Evolutionary conservation across 306 rosid species (phyloP).

Genomic region (Dalbergia cultrata): DNA sequence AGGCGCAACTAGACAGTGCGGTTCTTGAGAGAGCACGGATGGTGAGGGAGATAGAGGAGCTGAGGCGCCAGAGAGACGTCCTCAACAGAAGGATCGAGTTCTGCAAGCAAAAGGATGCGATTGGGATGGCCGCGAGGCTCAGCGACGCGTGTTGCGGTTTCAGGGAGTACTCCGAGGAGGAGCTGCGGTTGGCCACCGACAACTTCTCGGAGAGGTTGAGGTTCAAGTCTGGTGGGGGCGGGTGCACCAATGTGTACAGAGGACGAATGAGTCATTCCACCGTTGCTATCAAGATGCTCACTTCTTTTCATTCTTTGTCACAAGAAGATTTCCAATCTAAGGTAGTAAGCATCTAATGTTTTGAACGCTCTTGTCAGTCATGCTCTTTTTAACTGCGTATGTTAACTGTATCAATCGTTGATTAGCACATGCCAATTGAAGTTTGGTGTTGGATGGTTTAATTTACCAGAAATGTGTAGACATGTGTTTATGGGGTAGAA

Average conservation of each 20-base stretch:
- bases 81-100: constrained; percentile 74
- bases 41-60: constrained; percentile 62
- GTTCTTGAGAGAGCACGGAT: constrained; percentile 52
- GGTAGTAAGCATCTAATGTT: constrained; percentile 45
- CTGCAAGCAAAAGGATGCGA: constrained; percentile 77
- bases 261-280: constrained; percentile 70
- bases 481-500: not conserved
- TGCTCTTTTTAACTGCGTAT: too few species aligned
- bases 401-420: too few species aligned
- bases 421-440: too few species aligned
- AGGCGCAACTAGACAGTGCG: constrained; percentile 58
- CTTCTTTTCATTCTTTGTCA: constrained; percentile 41
- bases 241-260: constrained; percentile 53
- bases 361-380: too few species aligned
- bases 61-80: constrained; percentile 72
- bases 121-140: constrained; percentile 61
- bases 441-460: not conserved
- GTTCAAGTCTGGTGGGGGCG: constrained; percentile 61
- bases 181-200: constrained; percentile 72
- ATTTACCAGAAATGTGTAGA: not conserved
- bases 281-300: constrained; percentile 66
- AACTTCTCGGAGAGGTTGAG: constrained; percentile 62
- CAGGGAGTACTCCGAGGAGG: constrained; percentile 69
- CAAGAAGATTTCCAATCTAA: constrained; percentile 59
- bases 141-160: constrained; percentile 41